Evolutionary conservation across 2,329 filamentous ascomycete genomes (phyloP).

Genomic region (Aspergillus sp.): DNA sequence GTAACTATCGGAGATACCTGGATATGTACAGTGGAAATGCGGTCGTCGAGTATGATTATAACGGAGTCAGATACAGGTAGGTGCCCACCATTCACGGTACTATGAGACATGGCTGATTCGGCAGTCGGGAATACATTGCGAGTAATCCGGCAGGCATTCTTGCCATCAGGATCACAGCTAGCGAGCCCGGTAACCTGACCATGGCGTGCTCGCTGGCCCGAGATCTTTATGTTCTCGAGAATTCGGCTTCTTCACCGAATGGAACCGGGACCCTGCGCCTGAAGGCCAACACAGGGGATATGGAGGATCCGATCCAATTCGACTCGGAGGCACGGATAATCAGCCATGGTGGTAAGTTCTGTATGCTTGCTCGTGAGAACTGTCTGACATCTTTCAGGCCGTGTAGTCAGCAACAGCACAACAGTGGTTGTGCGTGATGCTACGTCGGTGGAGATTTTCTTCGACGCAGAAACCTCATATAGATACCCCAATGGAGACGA

Average conservation of each 20-base stretch:
- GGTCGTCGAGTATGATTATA: constrained; percentile 5
- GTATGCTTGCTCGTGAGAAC: neutral
- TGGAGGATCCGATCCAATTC: constrained; percentile 2
- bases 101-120: neutral
- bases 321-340: neutral
- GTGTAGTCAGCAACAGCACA: neutral
- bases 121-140: constrained; percentile 14
- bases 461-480: constrained; percentile 12
- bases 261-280: neutral
- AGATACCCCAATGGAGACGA: neutral
- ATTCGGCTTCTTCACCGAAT: neutral
- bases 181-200: neutral
- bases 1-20: constrained; percentile 10
- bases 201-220: constrained; percentile 4
- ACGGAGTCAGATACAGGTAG: constrained; percentile 7
- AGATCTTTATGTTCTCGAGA: neutral
- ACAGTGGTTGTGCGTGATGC: neutral
- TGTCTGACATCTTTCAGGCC: neutral
- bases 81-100: neutral
- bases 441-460: constrained; percentile 1
- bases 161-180: constrained; percentile 5
- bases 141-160: constrained; percentile 12
- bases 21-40: constrained; percentile 6
- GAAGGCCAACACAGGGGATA: neutral
- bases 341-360: neutral